These are phyloP conservation scores for Aspergillus hancockii DNA, from an alignment of 495 filamentous ascomycete species.

Conservation along the genomic window DNA sequence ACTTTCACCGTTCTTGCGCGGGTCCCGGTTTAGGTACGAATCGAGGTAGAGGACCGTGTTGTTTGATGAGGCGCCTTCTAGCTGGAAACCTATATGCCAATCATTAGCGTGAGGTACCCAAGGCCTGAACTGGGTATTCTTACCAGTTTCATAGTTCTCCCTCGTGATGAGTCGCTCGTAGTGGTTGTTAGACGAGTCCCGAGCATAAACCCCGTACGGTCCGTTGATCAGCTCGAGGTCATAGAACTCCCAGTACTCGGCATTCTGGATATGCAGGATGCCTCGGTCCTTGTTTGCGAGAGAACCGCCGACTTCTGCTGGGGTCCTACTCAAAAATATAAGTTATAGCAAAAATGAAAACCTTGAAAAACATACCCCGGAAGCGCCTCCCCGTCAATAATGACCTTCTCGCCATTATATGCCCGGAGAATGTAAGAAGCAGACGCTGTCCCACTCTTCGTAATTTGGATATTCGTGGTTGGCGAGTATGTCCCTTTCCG, in stretches of 20 bases:
- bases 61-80: constrained; percentile 20
- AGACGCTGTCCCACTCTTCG: constrained; percentile 18
- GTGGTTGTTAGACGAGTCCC: constrained; percentile 23
- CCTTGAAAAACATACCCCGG: constrained; percentile 10
- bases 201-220: constrained; percentile 20
- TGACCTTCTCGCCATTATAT: constrained; percentile 15
- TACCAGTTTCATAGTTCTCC: constrained; percentile 24
- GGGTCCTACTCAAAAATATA: constrained; percentile 9
- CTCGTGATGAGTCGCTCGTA: constrained; percentile 21
- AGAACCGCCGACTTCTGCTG: constrained; percentile 17
- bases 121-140: not conserved
- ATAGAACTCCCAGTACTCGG: constrained; percentile 24
- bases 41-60: constrained; percentile 23
- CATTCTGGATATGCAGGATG: constrained; percentile 21
- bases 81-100: constrained; percentile 17
- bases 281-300: constrained; percentile 18
- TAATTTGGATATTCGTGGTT: constrained; percentile 22
- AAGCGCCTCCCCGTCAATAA: constrained; percentile 21
- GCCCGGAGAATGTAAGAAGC: constrained; percentile 17
- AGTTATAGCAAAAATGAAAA: not conserved
- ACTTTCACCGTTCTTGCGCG: constrained; percentile 24
- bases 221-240: constrained; percentile 24
- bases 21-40: constrained; percentile 21
- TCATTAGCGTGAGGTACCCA: no score
- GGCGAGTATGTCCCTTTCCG: constrained; percentile 21